Base-by-base conservation (phyloP, 495 filamentous ascomycete species). In the Aspergillus avenaceus region DNA sequence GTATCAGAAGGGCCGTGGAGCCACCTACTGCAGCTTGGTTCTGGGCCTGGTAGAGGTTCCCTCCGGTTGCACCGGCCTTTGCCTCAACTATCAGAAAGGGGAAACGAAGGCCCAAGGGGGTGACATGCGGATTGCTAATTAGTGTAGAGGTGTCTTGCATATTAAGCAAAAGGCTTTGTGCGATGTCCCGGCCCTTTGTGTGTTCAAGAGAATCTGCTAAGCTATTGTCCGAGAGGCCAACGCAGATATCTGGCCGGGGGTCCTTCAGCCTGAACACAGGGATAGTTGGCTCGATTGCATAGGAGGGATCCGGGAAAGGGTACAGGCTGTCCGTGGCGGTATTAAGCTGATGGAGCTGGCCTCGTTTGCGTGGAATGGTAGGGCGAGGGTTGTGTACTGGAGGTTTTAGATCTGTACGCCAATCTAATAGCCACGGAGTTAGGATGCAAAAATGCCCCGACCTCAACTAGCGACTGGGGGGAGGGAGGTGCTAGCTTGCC, bases 1-100 rank as follows among this genome's bases (percentile, higher is more conserved):
- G 23, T 14, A 56, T 52, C 38, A 24, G 49, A 21, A 56, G 44
- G 0, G 54, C 54, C 11, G 49, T 25, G 24, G 49, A 49, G 45
- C 48, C 43, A 21, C 54, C 27, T 21, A 56, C 49, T 16, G 54
- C 54, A 40, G 54, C 54, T 40, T 52, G 54, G 18, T 56, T 52
- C 8, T 56, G 54, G 5, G 54, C 54, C 16, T 49, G 49, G 40
- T 56, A 52, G 8, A 56, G 49, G 19, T 52, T 56, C 24, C 49
- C 49, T 1, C 49, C 49, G 8, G 54, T 52, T 47, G 54, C 49
- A 32, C 45, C 54, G 38, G 44, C 11, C 18, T 56, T 52, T 45
- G 43, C 44, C 31, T 56, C 54, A 7, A 56, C 44, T 16, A 52
- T 48, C 19, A 56, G 19, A 41, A 56, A 52, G 14, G 54, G 49